Evolutionary conservation across 2,329 filamentous ascomycete genomes (phyloP), one percentile per base, ranked within the genome.

Genomic region (Apiospora rasikravindrae): DNA sequence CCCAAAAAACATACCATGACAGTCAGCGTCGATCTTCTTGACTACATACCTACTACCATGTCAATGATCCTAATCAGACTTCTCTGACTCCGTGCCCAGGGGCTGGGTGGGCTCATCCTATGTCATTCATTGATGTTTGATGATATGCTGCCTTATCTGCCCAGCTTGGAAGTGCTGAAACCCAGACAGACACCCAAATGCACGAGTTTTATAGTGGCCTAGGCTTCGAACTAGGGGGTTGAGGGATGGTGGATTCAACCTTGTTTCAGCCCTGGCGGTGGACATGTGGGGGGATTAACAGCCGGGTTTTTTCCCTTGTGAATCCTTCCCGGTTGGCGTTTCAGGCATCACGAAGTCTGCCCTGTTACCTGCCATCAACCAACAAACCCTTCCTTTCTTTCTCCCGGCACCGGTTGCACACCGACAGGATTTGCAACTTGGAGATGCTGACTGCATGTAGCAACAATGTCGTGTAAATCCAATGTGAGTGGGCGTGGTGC

Each of bases 251-350:
- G 29, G 57, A 64, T n/a, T 64, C 33, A 64, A 64, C 33, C 57
- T 64, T 64, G 57, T 64, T 64, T 64, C 57, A 64, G 57, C 57
- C 57, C 57, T 64, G 57, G 57, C 57, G 14, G 57, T 64, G 57
- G 57, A 64, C 57, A 64, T 64, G 57, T 40, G 57, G 57, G 53
- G 53, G 57, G 57, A 19, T 22, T 37, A n/a, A 40, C 19, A 33
- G 57, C 29, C 29, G 53, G n/a, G n/a, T 51, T 51, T 6, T 33
- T 29, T 33, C 14, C 13, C 33, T 16, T 14, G 26, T 19, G 26
- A 57, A 14, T 6, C 26, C 51, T 16, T 16, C 10, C 24, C 26
- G 51, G 49, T 33, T 61, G 53, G 53, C 29, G 53, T 64, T 64
- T 64, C 57, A 64, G 57, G 22, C 45, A 49, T 49, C 22, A 49